Conservation (phyloP, 768 basidiomycete genomes). For the Arthromyces matolae region DNA sequence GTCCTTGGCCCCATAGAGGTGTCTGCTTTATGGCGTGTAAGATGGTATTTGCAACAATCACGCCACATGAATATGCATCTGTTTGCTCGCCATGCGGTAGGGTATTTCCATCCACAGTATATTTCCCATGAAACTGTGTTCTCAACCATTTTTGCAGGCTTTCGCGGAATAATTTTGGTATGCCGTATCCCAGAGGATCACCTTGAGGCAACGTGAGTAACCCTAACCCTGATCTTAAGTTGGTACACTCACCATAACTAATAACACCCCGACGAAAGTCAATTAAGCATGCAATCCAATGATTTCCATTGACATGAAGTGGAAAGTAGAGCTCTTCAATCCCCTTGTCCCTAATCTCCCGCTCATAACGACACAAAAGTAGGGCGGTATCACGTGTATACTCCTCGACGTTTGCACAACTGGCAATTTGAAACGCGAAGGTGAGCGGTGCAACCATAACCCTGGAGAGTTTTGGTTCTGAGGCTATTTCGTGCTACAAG, state of each 20-base stretch:
- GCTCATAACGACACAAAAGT: constrained; percentile 1
- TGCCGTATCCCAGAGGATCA: neutral
- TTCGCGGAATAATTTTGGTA: neutral
- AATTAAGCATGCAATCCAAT: constrained; percentile 19
- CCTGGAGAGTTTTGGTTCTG: too few species aligned
- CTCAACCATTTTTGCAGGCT: too few species aligned
- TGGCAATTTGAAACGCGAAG: neutral
- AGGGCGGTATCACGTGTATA: too few species aligned
- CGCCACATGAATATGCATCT: neutral
- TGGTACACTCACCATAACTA: too few species aligned
- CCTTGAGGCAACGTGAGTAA: neutral
- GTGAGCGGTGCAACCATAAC: constrained; percentile 8
- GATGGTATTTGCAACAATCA: too few species aligned
- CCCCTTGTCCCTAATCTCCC: neutral
- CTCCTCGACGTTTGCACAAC: too few species aligned
- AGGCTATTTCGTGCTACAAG: too few species aligned
- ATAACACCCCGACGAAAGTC: too few species aligned
- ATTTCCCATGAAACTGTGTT: too few species aligned
- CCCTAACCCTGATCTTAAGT: too few species aligned
- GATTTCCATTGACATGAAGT: constrained; percentile 16
- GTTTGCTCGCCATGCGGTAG: neutral
- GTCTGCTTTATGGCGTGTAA: too few species aligned
- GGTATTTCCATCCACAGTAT: neutral
- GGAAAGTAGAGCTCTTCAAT: constrained; percentile 13
- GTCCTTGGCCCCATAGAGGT: too few species aligned